Evolutionary conservation across 148 eudicot genomes (phyloP).

Genomic region (Persicaria maculosa): DNA sequence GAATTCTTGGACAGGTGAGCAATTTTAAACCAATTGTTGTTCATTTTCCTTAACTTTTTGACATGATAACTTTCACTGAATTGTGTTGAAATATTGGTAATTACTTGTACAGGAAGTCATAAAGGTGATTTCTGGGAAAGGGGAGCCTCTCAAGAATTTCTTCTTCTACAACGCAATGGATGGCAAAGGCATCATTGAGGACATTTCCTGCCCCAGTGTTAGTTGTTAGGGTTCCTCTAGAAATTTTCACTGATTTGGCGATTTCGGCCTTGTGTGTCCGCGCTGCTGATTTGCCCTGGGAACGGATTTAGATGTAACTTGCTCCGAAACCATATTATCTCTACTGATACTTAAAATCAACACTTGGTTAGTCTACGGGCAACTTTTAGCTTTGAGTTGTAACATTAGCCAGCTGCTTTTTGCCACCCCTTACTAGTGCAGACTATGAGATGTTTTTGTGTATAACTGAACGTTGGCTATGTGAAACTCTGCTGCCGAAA

Average conservation of each 20-base stretch:
- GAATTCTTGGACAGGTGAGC: constrained; percentile 92
- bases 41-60: not conserved
- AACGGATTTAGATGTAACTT: not conserved
- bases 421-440: not conserved
- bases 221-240: constrained; percentile 10
- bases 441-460: too few species aligned
- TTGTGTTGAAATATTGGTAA: not conserved
- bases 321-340: not conserved
- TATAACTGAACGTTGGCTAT: too few species aligned
- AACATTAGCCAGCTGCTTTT: not conserved
- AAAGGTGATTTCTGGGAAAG: constrained; percentile 93
- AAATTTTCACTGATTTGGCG: not conserved
- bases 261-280: too few species aligned
- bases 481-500: too few species aligned
- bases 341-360: not conserved
- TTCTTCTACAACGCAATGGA: constrained; percentile 87
- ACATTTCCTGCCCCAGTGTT: constrained; percentile 39
- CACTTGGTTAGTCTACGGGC: not conserved
- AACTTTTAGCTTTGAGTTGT: too few species aligned
- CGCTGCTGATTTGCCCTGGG: too few species aligned
- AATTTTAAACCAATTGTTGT: not conserved
- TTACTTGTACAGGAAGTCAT: constrained; percentile 66
- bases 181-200: constrained; percentile 89
- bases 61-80: not conserved
- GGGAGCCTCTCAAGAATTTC: constrained; percentile 84